phyloP scores from a whole-genome alignment of 176 grass and related monocot species.

The Thinopyrum elongatum region DNA sequence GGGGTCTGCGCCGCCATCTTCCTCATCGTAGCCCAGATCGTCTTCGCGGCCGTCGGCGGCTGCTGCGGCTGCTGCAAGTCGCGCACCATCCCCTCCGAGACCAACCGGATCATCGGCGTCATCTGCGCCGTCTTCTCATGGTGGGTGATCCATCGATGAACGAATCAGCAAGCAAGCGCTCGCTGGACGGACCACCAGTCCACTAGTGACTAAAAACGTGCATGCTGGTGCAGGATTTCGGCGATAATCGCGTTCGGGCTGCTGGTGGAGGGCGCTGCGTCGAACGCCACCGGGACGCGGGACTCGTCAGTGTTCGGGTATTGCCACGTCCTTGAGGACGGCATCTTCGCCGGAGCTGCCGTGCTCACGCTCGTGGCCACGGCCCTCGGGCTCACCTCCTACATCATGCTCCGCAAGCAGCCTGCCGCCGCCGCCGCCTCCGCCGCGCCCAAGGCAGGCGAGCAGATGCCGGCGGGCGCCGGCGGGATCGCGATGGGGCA shows the following conservation, averaged over 20 bases:
- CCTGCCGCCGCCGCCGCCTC: too few relatives aligned
- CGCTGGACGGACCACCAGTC: not conserved
- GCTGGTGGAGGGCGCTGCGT: not conserved
- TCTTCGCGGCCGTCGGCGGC: constrained; percentile 10
- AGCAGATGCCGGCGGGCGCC: not conserved
- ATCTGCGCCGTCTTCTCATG: constrained; percentile 21
- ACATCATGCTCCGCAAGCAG: not conserved
- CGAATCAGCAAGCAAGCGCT: not conserved
- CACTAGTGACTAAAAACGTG: not conserved
- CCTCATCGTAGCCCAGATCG: constrained; percentile 20
- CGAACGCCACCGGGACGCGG: constrained; percentile 10
- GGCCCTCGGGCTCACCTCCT: constrained; percentile 29
- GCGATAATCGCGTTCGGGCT: constrained; percentile 14
- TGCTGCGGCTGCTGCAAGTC: constrained; percentile 51
- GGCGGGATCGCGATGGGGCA: constrained; percentile 13
- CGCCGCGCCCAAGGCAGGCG: not conserved
- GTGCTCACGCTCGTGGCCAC: constrained; percentile 31
- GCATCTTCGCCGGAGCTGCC: constrained; percentile 23
- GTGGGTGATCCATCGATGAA: not conserved
- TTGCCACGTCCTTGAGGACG: constrained; percentile 23
- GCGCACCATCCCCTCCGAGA: constrained; percentile 1
- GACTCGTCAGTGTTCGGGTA: not conserved
- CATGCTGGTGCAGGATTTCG: constrained; percentile 17
- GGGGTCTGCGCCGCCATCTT: constrained; percentile 23
- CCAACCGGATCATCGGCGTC: constrained; percentile 18